Evolutionary conservation across 1,284 basidiomycete genomes (phyloP), one percentile per base, ranked within the genome.

Genomic region (Microbotryomycetes sp.): DNA sequence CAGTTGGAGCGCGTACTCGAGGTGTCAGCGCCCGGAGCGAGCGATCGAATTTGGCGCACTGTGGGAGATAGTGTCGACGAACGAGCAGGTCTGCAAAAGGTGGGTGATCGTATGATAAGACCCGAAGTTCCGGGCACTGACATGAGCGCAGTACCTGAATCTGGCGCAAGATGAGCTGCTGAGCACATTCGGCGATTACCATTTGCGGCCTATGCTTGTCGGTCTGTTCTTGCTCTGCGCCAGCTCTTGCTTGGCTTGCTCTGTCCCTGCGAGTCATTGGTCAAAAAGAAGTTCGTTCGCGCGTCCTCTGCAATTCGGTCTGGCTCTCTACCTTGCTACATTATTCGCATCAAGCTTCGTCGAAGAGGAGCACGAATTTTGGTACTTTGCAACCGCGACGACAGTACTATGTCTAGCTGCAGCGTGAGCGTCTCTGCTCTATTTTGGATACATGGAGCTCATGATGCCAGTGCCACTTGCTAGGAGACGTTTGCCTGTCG

Each of bases 361-460:
- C 45, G 69, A 70, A 52, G 69, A 70, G 49, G 69, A 70, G 53
- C 69, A 70, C 48, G 64, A 69, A 31, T 53, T 55, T 18, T 67
- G 62, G 61, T 70, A 60, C 54, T 69, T 70, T 45, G n/a, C 52
- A 4, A 52, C 56, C 4, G 52, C 57, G 15, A 67, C 67, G 0
- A 46, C 29, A 0, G 15, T 62, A 11, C 1, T 60, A 1, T 3
- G 61, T 0, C 26, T 63, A 0, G 48, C 57, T 1, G 0, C 50
- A 0, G 24, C 48, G 62, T 61, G 5, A 13, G 59, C 15, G n/a
- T 18, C 35, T 29, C 21, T 41, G 5, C 46, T 15, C 4, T n/a
- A n/a, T n/a, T n/a, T n/a, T n/a, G n/a, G n/a, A n/a, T n/a, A n/a
- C n/a, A n/a, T n/a, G n/a, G n/a, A n/a, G n/a, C n/a, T n/a, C n/a